Conservation (phyloP, 106 monocot genomes). For the Apostasia shenzhenica region DNA sequence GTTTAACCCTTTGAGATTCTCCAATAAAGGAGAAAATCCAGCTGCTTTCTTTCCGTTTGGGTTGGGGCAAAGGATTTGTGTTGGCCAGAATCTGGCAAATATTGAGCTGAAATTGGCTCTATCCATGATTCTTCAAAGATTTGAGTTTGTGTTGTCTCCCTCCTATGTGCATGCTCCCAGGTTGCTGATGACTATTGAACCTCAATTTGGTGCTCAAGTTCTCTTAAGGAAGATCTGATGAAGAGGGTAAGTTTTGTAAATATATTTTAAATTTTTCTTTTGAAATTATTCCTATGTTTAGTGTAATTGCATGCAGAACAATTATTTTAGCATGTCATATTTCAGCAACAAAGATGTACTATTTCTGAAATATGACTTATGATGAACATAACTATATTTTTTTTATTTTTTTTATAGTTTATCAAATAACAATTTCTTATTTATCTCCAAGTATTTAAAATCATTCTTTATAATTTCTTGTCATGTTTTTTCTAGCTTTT, state of each 20-base stretch:
- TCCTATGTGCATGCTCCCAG: constrained; percentile 77
- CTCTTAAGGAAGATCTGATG: constrained; percentile 34
- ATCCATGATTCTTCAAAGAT: constrained; percentile 63
- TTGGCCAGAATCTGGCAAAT: constrained; percentile 68
- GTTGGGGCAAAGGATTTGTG: constrained; percentile 50
- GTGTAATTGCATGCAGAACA: too few species aligned
- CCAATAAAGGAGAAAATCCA: constrained; percentile 16
- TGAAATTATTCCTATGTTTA: too few species aligned
- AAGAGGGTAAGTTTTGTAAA: not conserved
- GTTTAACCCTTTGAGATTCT: constrained; percentile 69
- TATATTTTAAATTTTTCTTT: too few species aligned
- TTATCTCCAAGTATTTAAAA: too few species aligned
- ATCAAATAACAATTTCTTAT: too few species aligned
- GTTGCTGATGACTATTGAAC: constrained; percentile 40
- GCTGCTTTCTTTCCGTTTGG: constrained; percentile 61
- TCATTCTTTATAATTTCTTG: too few species aligned
- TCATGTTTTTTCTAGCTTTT: too few species aligned
- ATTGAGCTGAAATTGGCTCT: constrained; percentile 60
- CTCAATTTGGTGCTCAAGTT: constrained; percentile 70
- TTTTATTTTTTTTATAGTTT: too few species aligned
- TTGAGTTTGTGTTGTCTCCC: constrained; percentile 40
- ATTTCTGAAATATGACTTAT: too few species aligned
- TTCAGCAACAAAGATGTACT: too few species aligned
- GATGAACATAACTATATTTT: too few species aligned
- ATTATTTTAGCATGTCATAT: too few species aligned